A percentile compares a stretch with the other conserved stretches of the same genome.
These are phyloP conservation scores for Edaphochlamys debaryana DNA, from an alignment of 139 green algal species.

Conservation along the genomic window DNA sequence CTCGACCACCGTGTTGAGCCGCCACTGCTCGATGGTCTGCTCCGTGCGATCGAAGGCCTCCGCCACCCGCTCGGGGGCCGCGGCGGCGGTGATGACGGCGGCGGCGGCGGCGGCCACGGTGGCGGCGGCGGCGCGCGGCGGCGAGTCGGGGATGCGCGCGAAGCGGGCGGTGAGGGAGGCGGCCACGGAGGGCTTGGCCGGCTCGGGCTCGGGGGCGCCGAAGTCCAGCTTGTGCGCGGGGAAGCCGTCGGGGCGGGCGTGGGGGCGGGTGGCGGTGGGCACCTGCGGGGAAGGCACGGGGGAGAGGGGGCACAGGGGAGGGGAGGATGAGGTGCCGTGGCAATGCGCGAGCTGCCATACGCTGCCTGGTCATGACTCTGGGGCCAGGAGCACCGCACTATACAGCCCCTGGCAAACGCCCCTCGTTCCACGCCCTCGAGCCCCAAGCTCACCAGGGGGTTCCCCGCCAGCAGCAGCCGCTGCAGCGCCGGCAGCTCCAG, in stretches of 20 bases:
- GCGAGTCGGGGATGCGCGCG: slow-evolving; percentile 16
- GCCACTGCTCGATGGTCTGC: slow-evolving; percentile 55
- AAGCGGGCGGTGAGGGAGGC: slow-evolving; percentile 35
- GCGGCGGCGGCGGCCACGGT: slow-evolving; percentile 30
- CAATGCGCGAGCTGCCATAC: no score
- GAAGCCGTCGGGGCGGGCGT: neutral
- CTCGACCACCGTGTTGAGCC: slow-evolving; percentile 60
- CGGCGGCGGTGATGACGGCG: slow-evolving; percentile 22
- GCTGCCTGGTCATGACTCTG: no score
- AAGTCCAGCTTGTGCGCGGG: slow-evolving; percentile 2
- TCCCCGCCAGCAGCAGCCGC: slow-evolving; percentile 54
- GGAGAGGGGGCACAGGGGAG: no score
- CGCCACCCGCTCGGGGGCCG: slow-evolving; percentile 33
- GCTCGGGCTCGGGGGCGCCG: neutral
- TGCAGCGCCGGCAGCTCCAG: slow-evolving; percentile 35
- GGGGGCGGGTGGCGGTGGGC: no score
- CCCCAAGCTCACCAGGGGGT: slow-evolving; percentile 51
- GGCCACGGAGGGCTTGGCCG: slow-evolving; percentile 14
- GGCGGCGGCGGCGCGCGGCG: slow-evolving; percentile 13
- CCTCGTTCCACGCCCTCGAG: no score
- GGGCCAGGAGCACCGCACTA: no score
- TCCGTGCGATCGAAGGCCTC: slow-evolving; percentile 52
- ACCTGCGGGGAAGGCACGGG: no score
- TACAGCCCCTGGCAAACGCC: no score
- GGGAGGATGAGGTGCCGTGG: no score